Evolutionary conservation across 2,329 filamentous ascomycete genomes (phyloP), one percentile per base, ranked within the genome.

Genomic region (Lachnellula cervina): DNA sequence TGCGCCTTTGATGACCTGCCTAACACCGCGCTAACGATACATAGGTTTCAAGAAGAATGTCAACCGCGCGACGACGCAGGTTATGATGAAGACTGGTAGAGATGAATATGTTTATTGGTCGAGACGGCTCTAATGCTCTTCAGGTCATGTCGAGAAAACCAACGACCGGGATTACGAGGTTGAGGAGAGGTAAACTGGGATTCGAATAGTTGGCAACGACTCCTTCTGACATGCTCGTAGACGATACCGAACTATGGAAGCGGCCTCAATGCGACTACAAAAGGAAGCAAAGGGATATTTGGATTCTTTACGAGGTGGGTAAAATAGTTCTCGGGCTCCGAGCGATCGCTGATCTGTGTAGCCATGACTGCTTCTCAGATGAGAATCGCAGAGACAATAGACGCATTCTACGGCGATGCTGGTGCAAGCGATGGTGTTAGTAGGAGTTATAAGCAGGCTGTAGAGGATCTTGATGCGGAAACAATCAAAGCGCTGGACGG

Each of bases 291-390:
- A 97, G 74, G 95, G 95, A 54, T 99, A 99, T 71, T 79, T 99
- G 52, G 95, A 99, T 76, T 96, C 91, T 17, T 79, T 99, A 66
- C 84, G 94, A 85, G 89, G 89, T 92, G 67, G 49, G 74, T 43
- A 9, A 13, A 5, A 14, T 28, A 8, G 45, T 13, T 35, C 4
- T 3, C 35, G 19, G 11, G 16, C 37, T 14, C 44, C 44, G 14
- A 51, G 28, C 37, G 40, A 35, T 28, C 19, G 47, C 60, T 66
- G 50, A 66, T 55, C 13, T 9, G 8, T 23, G 32, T 63, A 91
- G 93, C 94, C 64, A 99, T 99, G 94, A 99, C 94, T 16, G 93
- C 94, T 51, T 97, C 92, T 52, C 94, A 99, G 76, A 97, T 99
- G 93, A 88, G 93, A 70, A 97, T 99, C 72, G 94, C 94, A 62